Evolutionary conservation across 2,329 filamentous ascomycete species (phyloP).

Genomic region (Monilinia vaccinii-corymbosi): DNA sequence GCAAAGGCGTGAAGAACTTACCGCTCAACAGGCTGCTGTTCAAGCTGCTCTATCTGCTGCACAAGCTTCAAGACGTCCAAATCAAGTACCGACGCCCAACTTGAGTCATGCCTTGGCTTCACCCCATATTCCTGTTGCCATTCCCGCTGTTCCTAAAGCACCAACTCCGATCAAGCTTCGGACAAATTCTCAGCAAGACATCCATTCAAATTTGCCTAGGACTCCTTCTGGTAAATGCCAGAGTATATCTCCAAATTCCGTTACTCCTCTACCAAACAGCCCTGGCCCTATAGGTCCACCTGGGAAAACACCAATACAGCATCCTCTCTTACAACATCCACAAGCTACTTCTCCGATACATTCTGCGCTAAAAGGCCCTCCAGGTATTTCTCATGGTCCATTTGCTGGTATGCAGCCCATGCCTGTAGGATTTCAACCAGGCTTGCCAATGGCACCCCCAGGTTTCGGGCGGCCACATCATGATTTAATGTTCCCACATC

Average conservation of each 20-base stretch:
- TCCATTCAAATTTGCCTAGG: constrained; percentile 57
- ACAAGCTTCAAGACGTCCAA: constrained; percentile 37
- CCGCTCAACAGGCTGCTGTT: constrained; percentile 31
- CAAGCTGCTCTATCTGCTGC: constrained; percentile 33
- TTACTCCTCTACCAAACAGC: constrained; percentile 56
- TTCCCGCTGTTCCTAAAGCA: constrained; percentile 73
- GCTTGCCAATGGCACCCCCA: constrained; percentile 32
- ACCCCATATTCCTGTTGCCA: constrained; percentile 69
- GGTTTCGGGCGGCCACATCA: constrained; percentile 37
- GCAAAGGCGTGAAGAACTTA: constrained; percentile 37
- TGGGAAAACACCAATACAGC: constrained; percentile 47
- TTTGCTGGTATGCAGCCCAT: constrained; percentile 45
- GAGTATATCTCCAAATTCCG: constrained; percentile 49
- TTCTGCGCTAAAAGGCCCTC: constrained; percentile 46
- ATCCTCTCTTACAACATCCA: constrained; percentile 44
- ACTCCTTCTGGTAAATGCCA: constrained; percentile 50
- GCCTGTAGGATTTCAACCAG: constrained; percentile 45
- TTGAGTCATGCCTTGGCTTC: constrained; percentile 57
- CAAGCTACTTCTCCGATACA: constrained; percentile 58
- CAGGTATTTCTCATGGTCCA: constrained; percentile 38
- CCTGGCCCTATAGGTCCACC: constrained; percentile 53
- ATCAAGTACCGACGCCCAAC: constrained; percentile 40
- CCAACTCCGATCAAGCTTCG: constrained; percentile 70
- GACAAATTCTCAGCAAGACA: constrained; percentile 63
- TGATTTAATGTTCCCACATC: constrained; percentile 46